These are phyloP conservation scores for Peronospora destructor DNA, from an alignment of 352 stramenopile genomes.

Conservation along the genomic window DNA sequence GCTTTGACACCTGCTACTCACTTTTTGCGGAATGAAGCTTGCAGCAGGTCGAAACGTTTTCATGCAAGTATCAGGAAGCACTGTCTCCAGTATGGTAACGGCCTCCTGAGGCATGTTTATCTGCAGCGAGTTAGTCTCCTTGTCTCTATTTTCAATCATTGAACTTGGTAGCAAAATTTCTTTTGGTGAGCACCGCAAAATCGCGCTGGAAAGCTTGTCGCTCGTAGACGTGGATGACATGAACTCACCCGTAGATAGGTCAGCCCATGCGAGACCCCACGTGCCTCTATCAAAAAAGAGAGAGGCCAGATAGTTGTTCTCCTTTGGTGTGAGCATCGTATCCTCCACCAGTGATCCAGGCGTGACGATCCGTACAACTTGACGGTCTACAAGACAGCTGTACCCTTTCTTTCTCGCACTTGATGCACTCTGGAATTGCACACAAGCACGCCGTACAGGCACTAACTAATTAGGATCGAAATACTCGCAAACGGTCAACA, in stretches of 20 bases:
- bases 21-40: constrained; percentile 16
- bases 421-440: constrained; percentile 32
- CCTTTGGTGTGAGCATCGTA: constrained; percentile 62
- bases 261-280: constrained; percentile 64
- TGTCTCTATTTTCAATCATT: neutral
- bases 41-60: constrained; percentile 44
- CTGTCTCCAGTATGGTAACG: constrained; percentile 28
- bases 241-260: constrained; percentile 77
- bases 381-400: constrained; percentile 59
- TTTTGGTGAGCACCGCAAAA: constrained; percentile 57
- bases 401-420: constrained; percentile 46
- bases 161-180: constrained; percentile 57
- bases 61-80: constrained; percentile 48
- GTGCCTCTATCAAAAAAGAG: constrained; percentile 30
- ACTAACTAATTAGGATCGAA: neutral
- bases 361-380: constrained; percentile 72
- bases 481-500: neutral
- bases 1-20: constrained; percentile 1
- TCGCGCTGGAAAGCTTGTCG: constrained; percentile 51
- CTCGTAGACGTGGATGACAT: constrained; percentile 47
- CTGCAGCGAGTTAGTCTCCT: neutral
- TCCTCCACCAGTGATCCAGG: constrained; percentile 71
- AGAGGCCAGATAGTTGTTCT: constrained; percentile 76
- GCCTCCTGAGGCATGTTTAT: constrained; percentile 14
- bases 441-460: neutral